phyloP scores from a whole-genome alignment of 768 basidiomycete species.

The Xerocomus spinulosus region DNA sequence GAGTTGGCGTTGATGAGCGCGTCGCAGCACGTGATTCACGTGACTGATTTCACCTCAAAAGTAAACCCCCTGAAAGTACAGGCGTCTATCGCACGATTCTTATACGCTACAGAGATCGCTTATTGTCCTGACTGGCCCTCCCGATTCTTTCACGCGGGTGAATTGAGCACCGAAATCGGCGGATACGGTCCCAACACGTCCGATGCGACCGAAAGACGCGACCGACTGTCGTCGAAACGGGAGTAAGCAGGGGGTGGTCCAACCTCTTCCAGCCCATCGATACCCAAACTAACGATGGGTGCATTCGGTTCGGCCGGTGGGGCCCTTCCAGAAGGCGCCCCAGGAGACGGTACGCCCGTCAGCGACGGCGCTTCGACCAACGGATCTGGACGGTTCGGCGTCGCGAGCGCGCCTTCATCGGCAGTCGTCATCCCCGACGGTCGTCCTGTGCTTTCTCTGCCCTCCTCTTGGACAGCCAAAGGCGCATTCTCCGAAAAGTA shows the following conservation, averaged over 20 bases:
- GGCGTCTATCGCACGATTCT: too few relatives aligned
- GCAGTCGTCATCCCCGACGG: background rate
- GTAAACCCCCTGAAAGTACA: too few relatives aligned
- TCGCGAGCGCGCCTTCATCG: background rate
- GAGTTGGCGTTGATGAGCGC: constrained; percentile 1
- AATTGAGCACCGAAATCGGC: constrained; percentile 9
- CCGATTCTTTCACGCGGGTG: background rate
- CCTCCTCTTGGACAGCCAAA: background rate
- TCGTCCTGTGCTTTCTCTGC: background rate
- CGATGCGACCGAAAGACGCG: constrained; percentile 5
- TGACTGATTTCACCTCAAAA: too few relatives aligned
- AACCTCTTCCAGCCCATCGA: constrained; percentile 1
- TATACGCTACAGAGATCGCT: too few relatives aligned
- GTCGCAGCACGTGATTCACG: constrained; percentile 13
- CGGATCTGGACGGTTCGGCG: background rate
- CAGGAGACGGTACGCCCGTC: constrained; percentile 13
- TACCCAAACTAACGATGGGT: constrained; percentile 1
- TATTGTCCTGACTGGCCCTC: too few relatives aligned
- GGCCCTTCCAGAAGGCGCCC: background rate
- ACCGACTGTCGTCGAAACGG: constrained; percentile 20
- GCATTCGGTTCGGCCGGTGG: background rate
- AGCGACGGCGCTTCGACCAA: constrained; percentile 6
- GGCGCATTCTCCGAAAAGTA: constrained; percentile 9
- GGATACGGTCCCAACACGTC: constrained; percentile 22
- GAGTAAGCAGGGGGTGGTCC: constrained; percentile 23